phyloP scores from a whole-genome alignment of 805 yeast species.

The Candida peoriensis region DNA sequence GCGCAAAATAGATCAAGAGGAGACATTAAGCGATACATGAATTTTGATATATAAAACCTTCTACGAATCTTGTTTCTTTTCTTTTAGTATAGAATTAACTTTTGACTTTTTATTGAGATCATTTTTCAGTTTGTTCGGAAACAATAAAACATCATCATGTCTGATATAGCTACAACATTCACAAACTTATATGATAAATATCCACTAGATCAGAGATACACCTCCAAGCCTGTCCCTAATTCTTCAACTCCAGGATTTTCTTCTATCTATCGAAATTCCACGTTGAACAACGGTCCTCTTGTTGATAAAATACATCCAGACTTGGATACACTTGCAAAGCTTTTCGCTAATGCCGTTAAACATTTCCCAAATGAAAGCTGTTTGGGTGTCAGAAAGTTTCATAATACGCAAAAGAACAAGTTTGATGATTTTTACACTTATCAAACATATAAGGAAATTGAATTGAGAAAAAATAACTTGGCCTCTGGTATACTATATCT shows the following conservation, averaged over 20 bases:
- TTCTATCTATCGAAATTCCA: slow-evolving; percentile 8
- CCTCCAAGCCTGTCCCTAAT: slow-evolving; percentile 5
- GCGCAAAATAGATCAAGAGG: too few species aligned
- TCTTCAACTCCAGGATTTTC: slow-evolving; percentile 6
- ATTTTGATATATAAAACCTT: too few species aligned
- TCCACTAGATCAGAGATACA: slow-evolving; percentile 2
- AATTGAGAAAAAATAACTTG: slow-evolving; percentile 27
- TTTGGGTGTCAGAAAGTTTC: slow-evolving; percentile 31
- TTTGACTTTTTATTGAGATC: too few species aligned
- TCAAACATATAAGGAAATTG: slow-evolving; percentile 27
- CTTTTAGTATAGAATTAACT: too few species aligned
- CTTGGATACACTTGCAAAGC: slow-evolving; percentile 33
- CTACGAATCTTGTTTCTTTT: too few species aligned
- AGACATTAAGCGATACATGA: too few species aligned
- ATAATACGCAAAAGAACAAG: slow-evolving; percentile 15
- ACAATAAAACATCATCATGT: too few species aligned
- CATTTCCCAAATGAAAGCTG: slow-evolving; percentile 27
- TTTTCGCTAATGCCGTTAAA: slow-evolving; percentile 31
- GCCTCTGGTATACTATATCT: slow-evolving; percentile 37
- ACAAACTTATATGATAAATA: neutral
- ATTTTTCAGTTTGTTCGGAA: too few species aligned
- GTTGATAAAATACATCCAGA: slow-evolving; percentile 31
- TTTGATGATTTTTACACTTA: slow-evolving; percentile 22
- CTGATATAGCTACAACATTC: neutral
- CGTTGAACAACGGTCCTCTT: slow-evolving; percentile 3